Evolutionary conservation across 306 rosid species (phyloP).

Genomic region (Datisca glomerata): DNA sequence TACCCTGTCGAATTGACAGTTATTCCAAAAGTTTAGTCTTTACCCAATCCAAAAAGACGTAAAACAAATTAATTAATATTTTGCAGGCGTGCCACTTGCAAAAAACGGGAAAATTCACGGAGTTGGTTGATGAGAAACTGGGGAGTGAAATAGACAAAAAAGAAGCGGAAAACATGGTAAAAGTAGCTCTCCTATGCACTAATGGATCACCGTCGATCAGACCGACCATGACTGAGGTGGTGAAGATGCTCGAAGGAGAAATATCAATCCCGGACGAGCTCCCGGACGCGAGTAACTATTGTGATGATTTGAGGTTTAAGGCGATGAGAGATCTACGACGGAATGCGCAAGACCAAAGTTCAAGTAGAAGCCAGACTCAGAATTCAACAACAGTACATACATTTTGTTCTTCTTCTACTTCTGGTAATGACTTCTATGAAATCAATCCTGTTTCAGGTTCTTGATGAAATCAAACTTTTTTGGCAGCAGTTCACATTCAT

Average conservation of each 20-base stretch:
- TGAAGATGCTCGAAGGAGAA: slow-evolving; percentile 55
- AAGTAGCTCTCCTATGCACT: slow-evolving; percentile 51
- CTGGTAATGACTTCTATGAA: slow-evolving; percentile 19
- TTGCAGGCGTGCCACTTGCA: slow-evolving; percentile 57
- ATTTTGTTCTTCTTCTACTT: slow-evolving; percentile 24
- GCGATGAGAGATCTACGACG: slow-evolving; percentile 56
- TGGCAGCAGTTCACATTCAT: background rate
- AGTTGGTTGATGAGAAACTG: slow-evolving; percentile 48
- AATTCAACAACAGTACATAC: slow-evolving; percentile 18
- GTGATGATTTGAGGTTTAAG: slow-evolving; percentile 57
- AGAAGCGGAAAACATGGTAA: slow-evolving; percentile 45
- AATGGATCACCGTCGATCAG: slow-evolving; percentile 43
- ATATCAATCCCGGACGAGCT: slow-evolving; percentile 26
- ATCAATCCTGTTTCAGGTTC: slow-evolving; percentile 15
- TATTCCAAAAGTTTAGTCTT: no score
- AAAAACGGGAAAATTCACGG: slow-evolving; percentile 30
- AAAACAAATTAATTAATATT: background rate
- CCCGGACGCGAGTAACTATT: slow-evolving; percentile 29
- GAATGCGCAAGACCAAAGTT: slow-evolving; percentile 19
- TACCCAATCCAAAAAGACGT: background rate
- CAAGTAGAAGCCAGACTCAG: slow-evolving; percentile 24
- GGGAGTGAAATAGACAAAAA: slow-evolving; percentile 20
- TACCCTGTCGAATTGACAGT: no score
- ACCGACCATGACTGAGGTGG: slow-evolving; percentile 67
- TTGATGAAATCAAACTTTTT: background rate